phyloP scores from a whole-genome alignment of 306 rosid species.

The Herpetospermum pedunculosum region DNA sequence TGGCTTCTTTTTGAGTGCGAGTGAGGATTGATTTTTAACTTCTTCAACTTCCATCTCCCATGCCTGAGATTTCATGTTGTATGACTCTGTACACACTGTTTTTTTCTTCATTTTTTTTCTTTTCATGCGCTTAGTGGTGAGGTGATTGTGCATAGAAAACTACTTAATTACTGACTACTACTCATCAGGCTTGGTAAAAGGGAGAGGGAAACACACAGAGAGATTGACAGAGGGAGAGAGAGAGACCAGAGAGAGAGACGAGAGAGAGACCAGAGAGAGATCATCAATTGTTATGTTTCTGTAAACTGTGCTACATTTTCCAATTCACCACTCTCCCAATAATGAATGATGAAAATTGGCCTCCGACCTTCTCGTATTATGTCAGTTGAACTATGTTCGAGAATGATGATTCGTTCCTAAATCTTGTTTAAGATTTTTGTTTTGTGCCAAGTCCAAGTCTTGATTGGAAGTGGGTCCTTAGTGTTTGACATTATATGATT shows the following conservation, averaged over 20 bases:
- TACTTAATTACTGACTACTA: background rate
- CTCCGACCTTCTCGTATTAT: too few species aligned
- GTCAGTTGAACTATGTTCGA: too few species aligned
- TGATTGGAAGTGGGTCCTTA: background rate
- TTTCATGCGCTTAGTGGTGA: background rate
- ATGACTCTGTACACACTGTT: background rate
- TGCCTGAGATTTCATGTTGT: background rate
- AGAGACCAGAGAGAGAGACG: background rate
- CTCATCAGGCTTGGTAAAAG: background rate
- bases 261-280: background rate
- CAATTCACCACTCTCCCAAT: background rate
- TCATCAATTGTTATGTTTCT: background rate
- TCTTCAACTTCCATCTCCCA: background rate
- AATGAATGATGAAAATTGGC: too few species aligned
- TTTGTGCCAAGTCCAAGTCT: too few species aligned
- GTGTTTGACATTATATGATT: background rate
- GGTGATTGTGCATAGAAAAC: constrained; percentile 1
- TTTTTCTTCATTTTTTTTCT: too few species aligned
- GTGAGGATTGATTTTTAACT: background rate
- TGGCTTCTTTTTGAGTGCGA: background rate
- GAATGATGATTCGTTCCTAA: too few species aligned
- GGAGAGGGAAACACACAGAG: background rate
- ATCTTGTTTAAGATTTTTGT: too few species aligned
- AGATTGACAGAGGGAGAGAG: background rate
- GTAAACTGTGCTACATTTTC: background rate